phyloP scores from a whole-genome alignment of 331 rosid genomes.

The Quercus tomentella region DNA sequence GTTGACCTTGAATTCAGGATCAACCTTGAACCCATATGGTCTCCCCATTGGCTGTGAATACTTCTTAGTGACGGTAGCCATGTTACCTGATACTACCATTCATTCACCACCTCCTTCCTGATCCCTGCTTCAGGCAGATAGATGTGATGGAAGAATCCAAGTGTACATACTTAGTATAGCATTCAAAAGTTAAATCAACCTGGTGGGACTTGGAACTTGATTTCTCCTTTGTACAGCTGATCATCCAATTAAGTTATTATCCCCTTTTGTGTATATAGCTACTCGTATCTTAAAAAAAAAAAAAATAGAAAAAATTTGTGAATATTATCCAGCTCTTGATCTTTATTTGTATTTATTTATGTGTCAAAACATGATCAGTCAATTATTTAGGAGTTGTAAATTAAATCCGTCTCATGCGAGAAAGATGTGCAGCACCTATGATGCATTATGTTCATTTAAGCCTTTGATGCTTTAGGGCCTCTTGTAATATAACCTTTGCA shows the following conservation, averaged over 20 bases:
- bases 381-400: neutral
- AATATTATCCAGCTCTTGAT: constrained; percentile 39
- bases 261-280: constrained; percentile 44
- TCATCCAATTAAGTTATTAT: constrained; percentile 38
- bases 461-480: too few relatives aligned
- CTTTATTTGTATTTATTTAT: neutral
- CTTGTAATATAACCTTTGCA: too few relatives aligned
- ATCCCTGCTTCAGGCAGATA: constrained; percentile 66
- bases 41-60: constrained; percentile 92
- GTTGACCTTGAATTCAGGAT: constrained; percentile 94
- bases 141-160: constrained; percentile 88
- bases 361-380: neutral
- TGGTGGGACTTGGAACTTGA: constrained; percentile 30
- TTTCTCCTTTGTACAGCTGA: constrained; percentile 58
- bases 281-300: constrained; percentile 6
- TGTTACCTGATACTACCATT: constrained; percentile 87
- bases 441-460: too few relatives aligned
- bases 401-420: neutral
- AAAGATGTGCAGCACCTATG: too few relatives aligned
- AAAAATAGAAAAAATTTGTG: constrained; percentile 34
- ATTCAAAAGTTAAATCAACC: constrained; percentile 18
- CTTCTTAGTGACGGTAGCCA: constrained; percentile 83
- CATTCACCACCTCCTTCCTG: constrained; percentile 93
- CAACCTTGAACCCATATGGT: constrained; percentile 68
- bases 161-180: constrained; percentile 52